Conservation (phyloP, 345 rosid species). For the Citropsis articulata region DNA sequence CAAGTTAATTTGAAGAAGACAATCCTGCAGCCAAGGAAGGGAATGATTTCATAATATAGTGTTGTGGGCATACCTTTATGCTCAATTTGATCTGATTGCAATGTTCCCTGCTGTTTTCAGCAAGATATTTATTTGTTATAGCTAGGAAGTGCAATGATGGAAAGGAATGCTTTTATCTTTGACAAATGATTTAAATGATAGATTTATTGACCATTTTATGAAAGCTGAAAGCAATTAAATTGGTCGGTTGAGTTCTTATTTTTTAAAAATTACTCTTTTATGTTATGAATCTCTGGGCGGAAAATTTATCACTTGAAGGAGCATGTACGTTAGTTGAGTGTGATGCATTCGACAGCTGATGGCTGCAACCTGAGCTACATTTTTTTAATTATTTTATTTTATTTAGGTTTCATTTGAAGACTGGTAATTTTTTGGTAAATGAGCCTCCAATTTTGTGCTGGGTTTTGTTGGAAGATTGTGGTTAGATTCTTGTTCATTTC, state of each 20-base stretch:
- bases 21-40: not conserved
- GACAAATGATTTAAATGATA: constrained; percentile 1
- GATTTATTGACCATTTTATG: not conserved
- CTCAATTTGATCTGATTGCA: not conserved
- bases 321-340: not conserved
- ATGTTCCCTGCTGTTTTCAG: not conserved
- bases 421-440: not conserved
- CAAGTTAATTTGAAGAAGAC: not conserved
- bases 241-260: not conserved
- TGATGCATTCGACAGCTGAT: not conserved
- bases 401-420: not conserved
- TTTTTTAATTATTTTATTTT: not conserved
- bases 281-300: not conserved
- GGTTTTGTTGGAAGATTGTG: not conserved
- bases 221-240: not conserved
- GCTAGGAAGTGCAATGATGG: not conserved
- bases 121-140: not conserved
- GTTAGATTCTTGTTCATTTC: not conserved
- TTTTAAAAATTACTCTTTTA: not conserved
- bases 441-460: not conserved
- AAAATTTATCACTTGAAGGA: not conserved
- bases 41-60: not conserved
- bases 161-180: not conserved
- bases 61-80: not conserved
- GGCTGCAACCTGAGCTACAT: not conserved